Percentiles rank a stretch among this genome's conserved stretches.
phyloP scores from a whole-genome alignment of 164 flowering plant genomes.

The Aristolochia contorta region DNA sequence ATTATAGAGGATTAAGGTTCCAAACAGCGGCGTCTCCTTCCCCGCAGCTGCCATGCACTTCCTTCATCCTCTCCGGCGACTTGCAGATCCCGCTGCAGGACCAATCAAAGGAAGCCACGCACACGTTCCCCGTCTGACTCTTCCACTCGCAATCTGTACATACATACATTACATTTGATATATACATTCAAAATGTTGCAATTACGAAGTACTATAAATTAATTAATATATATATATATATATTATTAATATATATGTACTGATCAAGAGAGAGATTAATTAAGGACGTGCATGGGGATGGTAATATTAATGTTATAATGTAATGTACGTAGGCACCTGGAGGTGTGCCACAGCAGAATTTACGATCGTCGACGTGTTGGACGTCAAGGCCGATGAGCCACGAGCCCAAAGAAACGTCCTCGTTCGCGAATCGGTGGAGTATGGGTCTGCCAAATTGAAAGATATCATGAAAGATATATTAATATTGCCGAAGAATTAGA shows the following conservation, averaged over 20 bases:
- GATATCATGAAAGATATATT: too few species aligned
- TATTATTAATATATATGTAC: too few species aligned
- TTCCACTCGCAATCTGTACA: conserved; percentile 76
- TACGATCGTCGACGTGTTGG: conserved; percentile 58
- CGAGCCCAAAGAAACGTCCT: conserved; percentile 73
- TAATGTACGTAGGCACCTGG: conserved; percentile 31
- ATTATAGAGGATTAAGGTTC: conserved; percentile 20
- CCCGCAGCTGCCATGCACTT: conserved; percentile 51
- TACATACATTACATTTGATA: neutral
- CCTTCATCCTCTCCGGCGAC: conserved; percentile 67
- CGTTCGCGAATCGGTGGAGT: conserved; percentile 70
- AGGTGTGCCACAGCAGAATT: conserved; percentile 76
- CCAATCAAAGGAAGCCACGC: conserved; percentile 89
- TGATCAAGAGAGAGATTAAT: too few species aligned
- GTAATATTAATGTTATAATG: too few species aligned
- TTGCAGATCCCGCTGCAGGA: conserved; percentile 81
- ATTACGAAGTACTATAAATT: too few species aligned
- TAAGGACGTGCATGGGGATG: too few species aligned
- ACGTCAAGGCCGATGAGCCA: conserved; percentile 80
- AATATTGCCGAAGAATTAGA: too few species aligned
- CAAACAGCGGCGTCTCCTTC: conserved; percentile 71
- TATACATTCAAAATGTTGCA: too few species aligned
- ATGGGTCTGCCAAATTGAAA: conserved; percentile 42
- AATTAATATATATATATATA: too few species aligned
- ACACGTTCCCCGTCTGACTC: conserved; percentile 47